These are phyloP conservation scores for Candida pseudoviswanathii DNA, from an alignment of 1,139 yeast species.

Conservation along the genomic window DNA sequence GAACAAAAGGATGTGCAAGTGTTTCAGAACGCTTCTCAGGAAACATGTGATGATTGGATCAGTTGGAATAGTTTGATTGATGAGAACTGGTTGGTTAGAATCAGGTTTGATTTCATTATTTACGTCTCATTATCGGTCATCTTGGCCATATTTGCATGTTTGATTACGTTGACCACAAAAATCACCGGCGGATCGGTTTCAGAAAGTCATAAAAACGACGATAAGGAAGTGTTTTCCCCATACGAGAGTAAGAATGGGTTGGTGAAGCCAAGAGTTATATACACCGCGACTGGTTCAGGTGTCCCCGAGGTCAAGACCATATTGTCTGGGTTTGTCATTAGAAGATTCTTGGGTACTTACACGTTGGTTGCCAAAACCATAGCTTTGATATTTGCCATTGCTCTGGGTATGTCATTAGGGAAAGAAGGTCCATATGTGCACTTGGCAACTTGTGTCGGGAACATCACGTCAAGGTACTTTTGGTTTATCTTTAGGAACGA, in stretches of 20 bases:
- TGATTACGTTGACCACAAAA: slow-evolving; percentile 52
- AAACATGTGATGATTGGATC: slow-evolving; percentile 35
- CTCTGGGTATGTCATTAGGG: slow-evolving; percentile 67
- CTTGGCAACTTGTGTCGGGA: slow-evolving; percentile 68
- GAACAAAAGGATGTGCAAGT: slow-evolving; percentile 18
- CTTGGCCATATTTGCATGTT: slow-evolving; percentile 51
- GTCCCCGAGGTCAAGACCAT: slow-evolving; percentile 66
- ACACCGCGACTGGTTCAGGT: slow-evolving; percentile 65
- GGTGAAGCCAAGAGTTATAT: slow-evolving; percentile 34
- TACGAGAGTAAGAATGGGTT: slow-evolving; percentile 4
- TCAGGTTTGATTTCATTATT: slow-evolving; percentile 35
- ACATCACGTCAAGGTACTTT: slow-evolving; percentile 55
- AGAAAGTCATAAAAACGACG: slow-evolving; percentile 1
- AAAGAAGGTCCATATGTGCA: slow-evolving; percentile 78
- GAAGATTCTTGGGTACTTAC: slow-evolving; percentile 57
- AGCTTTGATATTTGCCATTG: slow-evolving; percentile 59
- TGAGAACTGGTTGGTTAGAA: slow-evolving; percentile 19
- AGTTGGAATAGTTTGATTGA: slow-evolving; percentile 44
- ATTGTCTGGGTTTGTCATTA: slow-evolving; percentile 56
- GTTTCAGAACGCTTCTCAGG: slow-evolving; percentile 33
- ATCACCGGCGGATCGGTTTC: slow-evolving; percentile 27
- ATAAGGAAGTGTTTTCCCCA: background rate
- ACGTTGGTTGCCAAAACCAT: slow-evolving; percentile 54
- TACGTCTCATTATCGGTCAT: slow-evolving; percentile 43
- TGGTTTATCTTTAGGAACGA: slow-evolving; percentile 53